Base-by-base conservation (phyloP, 257 asterid genomes). In the Nicotiana otophora region DNA sequence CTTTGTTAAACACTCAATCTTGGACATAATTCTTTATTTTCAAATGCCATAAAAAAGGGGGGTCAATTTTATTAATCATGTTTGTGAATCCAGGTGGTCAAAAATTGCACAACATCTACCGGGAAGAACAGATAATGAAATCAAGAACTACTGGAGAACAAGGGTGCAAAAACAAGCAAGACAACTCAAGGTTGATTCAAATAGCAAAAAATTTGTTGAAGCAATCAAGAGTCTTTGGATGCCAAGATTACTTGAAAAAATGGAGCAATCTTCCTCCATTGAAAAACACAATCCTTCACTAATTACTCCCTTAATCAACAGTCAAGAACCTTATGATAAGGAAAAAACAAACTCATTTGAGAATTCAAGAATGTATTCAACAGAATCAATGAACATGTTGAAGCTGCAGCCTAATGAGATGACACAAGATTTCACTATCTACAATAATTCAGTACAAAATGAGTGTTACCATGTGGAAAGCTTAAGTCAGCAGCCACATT, bases 141-240 rank as follows among this genome's bases (percentile, higher is more conserved):
- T 95, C 72, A 95, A 95, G 89, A 95, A 93, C 14, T 95, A 95
- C 70, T 95, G 98, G 98, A 87, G 98, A 81, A 95, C 98, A 15
- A 86, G 97, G 85, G 97, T 95, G 55, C 96, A 95, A 42, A 95
- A 94, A 78, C 98, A 94, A 84, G 98, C 98, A 0, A 84, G 95
- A 23, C 97, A 93, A 36, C 90, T 95, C 0, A 95, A 93, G 53
- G 81, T 92, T 19, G 97, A 95, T 86, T 91, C 95, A 26, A 92
- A 95, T 78, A 95, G 97, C 91, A 87, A 85, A 34, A 92, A 86
- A 65, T 95, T 95, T 83, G 88, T 93, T 12, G 96, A 93, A 79
- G 91, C 93, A 5, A 86, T 94, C 54, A 90, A 90, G 82, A 77
- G 79, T 31, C 87, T 85, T 74, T 94, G 97, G 98, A 89, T 89